Evolutionary conservation across 495 filamentous ascomycete species (phyloP).

Genomic region (Xylaria nigripes): DNA sequence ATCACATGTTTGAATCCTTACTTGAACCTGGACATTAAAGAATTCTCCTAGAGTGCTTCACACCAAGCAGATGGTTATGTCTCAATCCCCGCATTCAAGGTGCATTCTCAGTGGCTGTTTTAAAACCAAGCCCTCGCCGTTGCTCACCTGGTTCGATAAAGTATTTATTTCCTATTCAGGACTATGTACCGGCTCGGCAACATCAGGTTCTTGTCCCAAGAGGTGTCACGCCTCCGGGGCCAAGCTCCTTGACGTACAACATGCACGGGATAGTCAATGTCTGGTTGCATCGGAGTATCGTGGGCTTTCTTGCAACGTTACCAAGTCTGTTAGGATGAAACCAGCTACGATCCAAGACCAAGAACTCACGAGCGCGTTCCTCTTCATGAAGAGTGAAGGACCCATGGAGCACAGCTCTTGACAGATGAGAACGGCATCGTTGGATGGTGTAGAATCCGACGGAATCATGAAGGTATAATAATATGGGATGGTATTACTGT

Average conservation of each 20-base stretch:
- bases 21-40: background rate
- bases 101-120: slow-evolving; percentile 3
- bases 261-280: background rate
- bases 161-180: slow-evolving; percentile 7
- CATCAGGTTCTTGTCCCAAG: slow-evolving; percentile 1
- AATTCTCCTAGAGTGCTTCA: background rate
- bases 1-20: slow-evolving; percentile 1
- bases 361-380: background rate
- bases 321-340: background rate
- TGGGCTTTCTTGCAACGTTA: slow-evolving; percentile 10
- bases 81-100: slow-evolving; percentile 6
- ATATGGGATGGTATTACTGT: background rate
- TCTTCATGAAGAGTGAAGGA: background rate
- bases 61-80: background rate
- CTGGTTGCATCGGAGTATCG: slow-evolving; percentile 6
- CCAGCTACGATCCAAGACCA: background rate
- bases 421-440: background rate
- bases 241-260: background rate
- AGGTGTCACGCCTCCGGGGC: slow-evolving; percentile 4
- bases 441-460: background rate
- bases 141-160: slow-evolving; percentile 6
- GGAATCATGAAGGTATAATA: background rate
- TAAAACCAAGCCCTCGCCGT: background rate
- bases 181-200: background rate
- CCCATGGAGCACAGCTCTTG: background rate